Percentiles rank a stretch among this genome's conserved stretches.
phyloP scores from a whole-genome alignment of 2,329 filamentous ascomycete genomes.

The Gaeumannomyces tritici region DNA sequence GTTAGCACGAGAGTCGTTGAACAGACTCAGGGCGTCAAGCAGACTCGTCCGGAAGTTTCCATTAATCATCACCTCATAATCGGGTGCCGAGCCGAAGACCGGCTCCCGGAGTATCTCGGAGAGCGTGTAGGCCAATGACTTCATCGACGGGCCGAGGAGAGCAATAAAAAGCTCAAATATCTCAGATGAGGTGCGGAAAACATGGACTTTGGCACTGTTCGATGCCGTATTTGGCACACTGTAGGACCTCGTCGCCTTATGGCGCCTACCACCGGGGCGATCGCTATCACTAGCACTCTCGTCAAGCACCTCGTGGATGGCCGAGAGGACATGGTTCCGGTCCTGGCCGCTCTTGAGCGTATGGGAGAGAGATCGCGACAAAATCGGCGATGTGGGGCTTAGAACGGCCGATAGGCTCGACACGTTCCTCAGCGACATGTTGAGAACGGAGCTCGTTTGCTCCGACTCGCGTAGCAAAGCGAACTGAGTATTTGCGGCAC shows the following conservation, averaged over 20 bases:
- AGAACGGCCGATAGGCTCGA: background rate
- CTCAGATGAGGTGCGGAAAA: conserved; percentile 58
- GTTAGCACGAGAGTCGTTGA: conserved; percentile 63
- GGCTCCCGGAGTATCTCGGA: conserved; percentile 82
- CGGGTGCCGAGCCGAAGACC: conserved; percentile 62
- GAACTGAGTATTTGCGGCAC: conserved; percentile 84
- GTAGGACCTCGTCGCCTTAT: conserved; percentile 4
- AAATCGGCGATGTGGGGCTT: conserved; percentile 12
- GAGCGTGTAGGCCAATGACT: conserved; percentile 85
- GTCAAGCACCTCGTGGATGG: conserved; percentile 54
- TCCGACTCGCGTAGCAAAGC: conserved; percentile 61
- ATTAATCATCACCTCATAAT: conserved; percentile 64
- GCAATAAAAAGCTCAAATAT: conserved; percentile 89
- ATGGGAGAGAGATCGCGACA: conserved; percentile 17
- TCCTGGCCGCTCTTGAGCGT: conserved; percentile 32
- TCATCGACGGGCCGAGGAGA: conserved; percentile 87
- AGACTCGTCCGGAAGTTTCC: conserved; percentile 74
- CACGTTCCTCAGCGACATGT: background rate
- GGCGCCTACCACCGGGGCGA: conserved; percentile 4
- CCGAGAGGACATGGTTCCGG: conserved; percentile 37
- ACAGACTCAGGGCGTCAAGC: conserved; percentile 69
- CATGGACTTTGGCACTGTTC: conserved; percentile 11
- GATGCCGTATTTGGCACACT: background rate
- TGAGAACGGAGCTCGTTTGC: background rate
- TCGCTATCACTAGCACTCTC: conserved; percentile 42